Base-by-base conservation (phyloP, 1,284 basidiomycete genomes). In the Mycosarcoma mackinlayi region DNA sequence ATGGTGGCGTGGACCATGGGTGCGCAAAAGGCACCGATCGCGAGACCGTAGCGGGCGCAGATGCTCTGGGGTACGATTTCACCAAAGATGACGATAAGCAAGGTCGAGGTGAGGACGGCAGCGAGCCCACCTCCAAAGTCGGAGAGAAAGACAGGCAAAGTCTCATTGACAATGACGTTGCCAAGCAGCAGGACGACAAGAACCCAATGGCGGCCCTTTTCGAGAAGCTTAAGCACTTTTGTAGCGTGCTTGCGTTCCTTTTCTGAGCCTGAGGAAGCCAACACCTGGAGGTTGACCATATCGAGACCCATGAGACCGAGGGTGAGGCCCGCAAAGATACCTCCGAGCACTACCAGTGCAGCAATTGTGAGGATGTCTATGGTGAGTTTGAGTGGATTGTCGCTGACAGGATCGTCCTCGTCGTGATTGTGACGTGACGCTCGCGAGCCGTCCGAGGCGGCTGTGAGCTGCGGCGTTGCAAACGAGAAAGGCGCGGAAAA, bases 221-320 rank as follows among this genome's bases (percentile, higher is more conserved):
- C 85, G 83, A 97, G 88, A 2, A 97, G 85, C n/a, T 84, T 85
- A 28, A 86, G 75, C 4, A 86, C 85, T 56, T 82, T 85, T 11
- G 83, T 75, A 0, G 85, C 85, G 55, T 85, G 81, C 41, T 64
- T 73, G 59, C 79, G 77, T 72, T 86, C 85, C 30, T 78, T 73
- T 76, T 93, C 88, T 19, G 89, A 90, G 0, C 92, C 94, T 1
- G 91, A 92, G 0, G 89, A 87, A 1, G 91, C 86, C 23, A 95
- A 86, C 1, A 96, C 94, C 25, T 92, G 89, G 18, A 97, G 86
- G 78, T 96, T 93, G 39, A 97, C 87, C 75, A 94, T 91, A 77
- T 98, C 94, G 18, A 96, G 88, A 2, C 94, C 94, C 94, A 96
- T 96, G 28, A 96, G 86, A 6, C 92, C 94, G 19, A 97, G 88